These are phyloP conservation scores for Crithidia mellificae DNA, from an alignment of 208 protist genomes.

Conservation along the genomic window DNA sequence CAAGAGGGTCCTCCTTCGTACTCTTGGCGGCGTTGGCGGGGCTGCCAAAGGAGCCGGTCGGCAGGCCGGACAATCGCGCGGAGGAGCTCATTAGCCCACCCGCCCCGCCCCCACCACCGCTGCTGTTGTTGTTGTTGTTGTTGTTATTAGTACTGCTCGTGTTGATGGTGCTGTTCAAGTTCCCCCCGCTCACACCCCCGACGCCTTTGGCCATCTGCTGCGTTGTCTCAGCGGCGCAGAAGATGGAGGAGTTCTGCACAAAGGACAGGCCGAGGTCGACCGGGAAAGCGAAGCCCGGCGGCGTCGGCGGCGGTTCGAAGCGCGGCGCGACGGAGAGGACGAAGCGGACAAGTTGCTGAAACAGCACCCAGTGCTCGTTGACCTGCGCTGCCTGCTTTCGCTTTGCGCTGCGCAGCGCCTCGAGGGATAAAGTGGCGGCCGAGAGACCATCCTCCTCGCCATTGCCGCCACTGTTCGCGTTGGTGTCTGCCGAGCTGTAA, in stretches of 20 bases:
- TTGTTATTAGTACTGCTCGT: too few relatives aligned
- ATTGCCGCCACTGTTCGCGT: background rate
- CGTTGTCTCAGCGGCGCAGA: constrained; percentile 12
- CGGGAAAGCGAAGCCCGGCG: constrained; percentile 28
- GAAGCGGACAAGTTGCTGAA: constrained; percentile 50
- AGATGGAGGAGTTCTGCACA: constrained; percentile 40
- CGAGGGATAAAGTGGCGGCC: constrained; percentile 25
- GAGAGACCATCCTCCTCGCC: constrained; percentile 2
- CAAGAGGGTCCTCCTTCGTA: constrained; percentile 2
- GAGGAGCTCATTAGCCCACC: background rate
- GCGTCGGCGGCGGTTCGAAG: constrained; percentile 43
- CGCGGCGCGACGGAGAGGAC: constrained; percentile 47
- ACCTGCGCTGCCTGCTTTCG: constrained; percentile 39
- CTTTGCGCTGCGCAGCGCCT: constrained; percentile 19
- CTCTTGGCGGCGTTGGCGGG: background rate
- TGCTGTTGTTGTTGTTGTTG: too few relatives aligned
- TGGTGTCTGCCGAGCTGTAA: background rate
- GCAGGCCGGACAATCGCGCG: background rate
- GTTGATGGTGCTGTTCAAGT: too few relatives aligned
- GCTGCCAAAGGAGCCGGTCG: background rate
- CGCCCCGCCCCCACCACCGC: too few relatives aligned
- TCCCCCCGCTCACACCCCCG: too few relatives aligned
- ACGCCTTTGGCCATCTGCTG: background rate
- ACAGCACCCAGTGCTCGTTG: constrained; percentile 37
- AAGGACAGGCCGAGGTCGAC: constrained; percentile 30